Evolutionary conservation across 352 stramenopile species (phyloP), one percentile per base, ranked within the genome.

Genomic region (Globisporangium paroecandrum): DNA sequence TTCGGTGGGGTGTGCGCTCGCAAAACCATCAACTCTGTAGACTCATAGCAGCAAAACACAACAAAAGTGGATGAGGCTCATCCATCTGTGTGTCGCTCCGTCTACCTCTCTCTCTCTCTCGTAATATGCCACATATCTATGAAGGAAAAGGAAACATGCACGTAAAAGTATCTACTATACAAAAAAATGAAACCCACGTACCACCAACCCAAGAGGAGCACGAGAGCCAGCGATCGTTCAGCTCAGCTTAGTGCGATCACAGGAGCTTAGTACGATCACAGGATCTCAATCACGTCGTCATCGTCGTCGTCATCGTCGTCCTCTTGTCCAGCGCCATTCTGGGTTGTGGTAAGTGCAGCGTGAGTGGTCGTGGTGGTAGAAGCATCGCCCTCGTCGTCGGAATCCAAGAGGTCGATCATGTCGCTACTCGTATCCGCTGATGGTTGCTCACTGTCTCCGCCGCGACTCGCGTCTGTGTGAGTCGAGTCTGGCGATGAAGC

Each of bases 331-430:
- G 18, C 43, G 43, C 59, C 43, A n/a, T 55, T 64, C 38, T 36
- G 24, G 34, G 34, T 61, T 3, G 29, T n/a, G 68, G 58, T 25
- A 15, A 20, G 46, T 18, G 20, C 32, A 51, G 41, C 41, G 13
- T 32, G 22, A 20, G 32, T 46, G 7, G 29, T 22, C 68, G 58
- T 32, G 12, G 20, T 49, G 9, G 8, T 46, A 47, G 43, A 1
- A 58, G 49, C 58, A 41, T 69, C 51, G 55, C 56, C 64, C 32
- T 89, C 80, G 57, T 82, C 77, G 59, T 89, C 80, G 1, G 80
- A 89, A 49, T 85, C 77, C 64, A 87, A 47, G 54, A 89, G 77
- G n/a, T 89, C 80, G 68, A 89, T 85, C 36, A 75, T 82, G 43
- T 83, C 77, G 46, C 69, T 79, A 64, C 59, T 85, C 56, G 62